Evolutionary conservation across 345 rosid species (phyloP), one percentile per base, ranked within the genome.

Genomic region (Turnera subulata): DNA sequence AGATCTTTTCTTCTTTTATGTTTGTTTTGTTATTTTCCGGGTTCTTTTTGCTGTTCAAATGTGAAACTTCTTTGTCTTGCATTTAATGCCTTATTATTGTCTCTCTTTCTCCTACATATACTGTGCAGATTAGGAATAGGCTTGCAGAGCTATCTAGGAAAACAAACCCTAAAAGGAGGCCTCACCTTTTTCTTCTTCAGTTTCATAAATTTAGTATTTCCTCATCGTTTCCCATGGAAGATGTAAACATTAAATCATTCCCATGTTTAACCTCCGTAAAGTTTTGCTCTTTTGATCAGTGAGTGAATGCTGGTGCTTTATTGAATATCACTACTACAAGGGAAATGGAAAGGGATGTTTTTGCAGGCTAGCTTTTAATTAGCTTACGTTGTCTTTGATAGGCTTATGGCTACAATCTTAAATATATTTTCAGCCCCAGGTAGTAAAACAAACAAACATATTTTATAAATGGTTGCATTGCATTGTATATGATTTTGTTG

Each of bases 1-100:
- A 70, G 87, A 80, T 82, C 85, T 76, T 70, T 72, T 52, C 6
- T 65, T 18, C 25, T 46, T 47, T 61, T 50, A 12, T 26, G 47
- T 61, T 50, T 50, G n/a, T 49, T 46, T 46, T 58, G 50, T 58
- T 66, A 15, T 10, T 37, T 52, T 33, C 46, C 20, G 22, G 35
- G 44, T n/a, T 53, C 52, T 46, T 50, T 21, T 50, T 15, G 17
- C 67, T 65, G 78, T 54, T 63, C 65, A 47, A 38, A 63, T 55
- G 32, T 14, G 68, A 69, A 65, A 16, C 42, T 70, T 68, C 50
- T 2, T 67, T 77, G 22, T 66, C 43, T 64, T 68, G 64, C 59
- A 75, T 71, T 71, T 72, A 66, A 51, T 80, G 55, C 60, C 32
- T 57, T 39, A 21, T 52, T 42, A 11, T 26, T 50, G 61, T 64